Evolutionary conservation across 106 monocot genomes (phyloP).

Genomic region (Chionographis japonica): DNA sequence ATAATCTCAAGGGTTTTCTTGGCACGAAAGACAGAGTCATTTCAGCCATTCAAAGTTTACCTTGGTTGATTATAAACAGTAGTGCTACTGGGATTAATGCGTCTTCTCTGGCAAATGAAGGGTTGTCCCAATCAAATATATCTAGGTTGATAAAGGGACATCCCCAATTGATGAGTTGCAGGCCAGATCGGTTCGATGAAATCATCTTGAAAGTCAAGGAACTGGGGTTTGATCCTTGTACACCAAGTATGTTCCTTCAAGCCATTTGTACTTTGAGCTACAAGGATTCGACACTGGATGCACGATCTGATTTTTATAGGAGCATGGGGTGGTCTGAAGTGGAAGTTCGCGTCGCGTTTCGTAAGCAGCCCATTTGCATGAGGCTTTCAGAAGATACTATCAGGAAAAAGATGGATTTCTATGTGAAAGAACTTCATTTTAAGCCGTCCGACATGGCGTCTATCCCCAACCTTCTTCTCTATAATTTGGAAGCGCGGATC

Average conservation of each 20-base stretch:
- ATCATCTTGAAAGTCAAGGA: neutral
- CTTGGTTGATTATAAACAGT: neutral
- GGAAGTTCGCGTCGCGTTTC: neutral
- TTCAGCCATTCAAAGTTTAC: neutral
- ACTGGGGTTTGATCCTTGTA: neutral
- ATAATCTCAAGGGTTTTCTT: neutral
- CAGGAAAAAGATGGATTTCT: neutral
- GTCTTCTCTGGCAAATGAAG: neutral
- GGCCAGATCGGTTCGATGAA: neutral
- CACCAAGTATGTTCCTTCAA: neutral
- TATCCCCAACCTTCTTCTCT: neutral
- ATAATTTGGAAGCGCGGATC: constrained; percentile 6
- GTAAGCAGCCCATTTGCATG: neutral
- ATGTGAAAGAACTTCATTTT: neutral
- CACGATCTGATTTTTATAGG: neutral
- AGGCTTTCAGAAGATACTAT: neutral
- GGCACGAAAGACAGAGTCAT: neutral
- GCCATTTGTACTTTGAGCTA: neutral
- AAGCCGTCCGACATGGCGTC: neutral
- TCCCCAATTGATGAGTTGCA: neutral
- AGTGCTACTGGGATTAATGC: neutral
- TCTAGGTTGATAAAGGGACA: neutral
- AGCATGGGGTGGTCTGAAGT: constrained; percentile 1
- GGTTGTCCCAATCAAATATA: neutral
- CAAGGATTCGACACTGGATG: neutral